These are phyloP conservation scores for Coemansia sp. DNA, from an alignment of 371 early-diverging fungal genomes.

Conservation along the genomic window DNA sequence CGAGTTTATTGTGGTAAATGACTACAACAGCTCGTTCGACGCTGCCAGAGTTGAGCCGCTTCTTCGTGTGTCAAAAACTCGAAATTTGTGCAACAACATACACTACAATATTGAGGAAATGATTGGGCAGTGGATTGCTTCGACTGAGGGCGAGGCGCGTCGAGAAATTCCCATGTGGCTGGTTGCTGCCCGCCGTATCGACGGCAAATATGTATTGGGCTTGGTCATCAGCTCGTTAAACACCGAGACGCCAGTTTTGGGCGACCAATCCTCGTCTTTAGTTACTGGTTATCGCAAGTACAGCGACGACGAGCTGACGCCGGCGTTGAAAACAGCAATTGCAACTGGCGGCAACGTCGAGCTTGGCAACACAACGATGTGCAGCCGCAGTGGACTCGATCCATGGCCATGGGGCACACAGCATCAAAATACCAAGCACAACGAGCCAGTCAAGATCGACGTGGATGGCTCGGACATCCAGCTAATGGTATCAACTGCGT, in stretches of 20 bases:
- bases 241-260: neutral
- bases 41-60: conserved; percentile 28
- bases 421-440: neutral
- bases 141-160: conserved; percentile 26
- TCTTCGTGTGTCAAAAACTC: conserved; percentile 19
- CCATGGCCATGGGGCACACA: conserved; percentile 29
- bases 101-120: conserved; percentile 8
- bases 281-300: conserved; percentile 6
- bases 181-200: conserved; percentile 8
- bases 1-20: conserved; percentile 40
- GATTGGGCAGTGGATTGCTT: conserved; percentile 14
- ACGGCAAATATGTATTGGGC: conserved; percentile 25
- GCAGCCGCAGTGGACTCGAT: conserved; percentile 19
- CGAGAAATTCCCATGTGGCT: conserved; percentile 37
- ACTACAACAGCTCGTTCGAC: conserved; percentile 22
- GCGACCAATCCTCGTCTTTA: neutral
- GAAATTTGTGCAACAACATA: neutral
- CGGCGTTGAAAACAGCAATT: conserved; percentile 4
- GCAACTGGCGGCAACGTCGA: conserved; percentile 4
- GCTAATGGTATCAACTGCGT: conserved; percentile 21
- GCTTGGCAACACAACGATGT: conserved; percentile 3
- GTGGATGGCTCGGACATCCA: neutral
- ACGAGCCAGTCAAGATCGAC: neutral
- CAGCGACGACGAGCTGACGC: conserved; percentile 4
- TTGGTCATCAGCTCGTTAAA: conserved; percentile 20